Conservation (phyloP, 495 filamentous ascomycete species). For the Penicillium tannophilum region DNA sequence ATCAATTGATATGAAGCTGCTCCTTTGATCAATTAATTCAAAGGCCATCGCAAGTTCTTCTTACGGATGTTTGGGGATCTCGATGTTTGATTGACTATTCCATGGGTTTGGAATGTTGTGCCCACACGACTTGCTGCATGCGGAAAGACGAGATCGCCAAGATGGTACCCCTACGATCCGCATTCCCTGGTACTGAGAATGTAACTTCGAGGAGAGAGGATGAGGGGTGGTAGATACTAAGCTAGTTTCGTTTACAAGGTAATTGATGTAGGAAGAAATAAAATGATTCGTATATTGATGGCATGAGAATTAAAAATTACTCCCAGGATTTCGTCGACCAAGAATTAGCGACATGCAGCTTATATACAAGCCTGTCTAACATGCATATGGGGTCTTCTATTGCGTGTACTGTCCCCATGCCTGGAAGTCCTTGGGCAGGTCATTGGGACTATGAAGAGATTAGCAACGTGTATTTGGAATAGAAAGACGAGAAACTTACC, state of each 20-base stretch:
- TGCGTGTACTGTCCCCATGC: constrained; percentile 22
- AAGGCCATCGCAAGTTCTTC: no score
- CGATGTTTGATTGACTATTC: not conserved
- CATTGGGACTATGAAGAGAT: constrained; percentile 9
- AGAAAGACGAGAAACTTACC: constrained; percentile 12
- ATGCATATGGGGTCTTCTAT: constrained; percentile 9
- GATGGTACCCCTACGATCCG: not conserved
- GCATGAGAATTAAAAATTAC: constrained; percentile 10
- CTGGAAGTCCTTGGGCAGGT: constrained; percentile 22
- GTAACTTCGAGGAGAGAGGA: not conserved
- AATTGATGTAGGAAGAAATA: not conserved
- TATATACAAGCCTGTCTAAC: constrained; percentile 19
- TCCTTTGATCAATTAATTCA: not conserved
- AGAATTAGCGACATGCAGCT: constrained; percentile 11
- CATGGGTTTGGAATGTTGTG: not conserved
- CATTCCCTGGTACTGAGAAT: not conserved
- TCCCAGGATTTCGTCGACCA: not conserved
- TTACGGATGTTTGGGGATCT: not conserved
- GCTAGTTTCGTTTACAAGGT: not conserved
- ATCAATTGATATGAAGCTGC: not conserved
- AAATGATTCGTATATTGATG: not conserved
- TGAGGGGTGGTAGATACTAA: not conserved
- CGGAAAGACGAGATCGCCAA: not conserved
- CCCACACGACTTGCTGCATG: not conserved
- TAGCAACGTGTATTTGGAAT: constrained; percentile 2